Evolutionary conservation across 148 eudicot species (phyloP).

Genomic region (Rhododendron williamsianum): DNA sequence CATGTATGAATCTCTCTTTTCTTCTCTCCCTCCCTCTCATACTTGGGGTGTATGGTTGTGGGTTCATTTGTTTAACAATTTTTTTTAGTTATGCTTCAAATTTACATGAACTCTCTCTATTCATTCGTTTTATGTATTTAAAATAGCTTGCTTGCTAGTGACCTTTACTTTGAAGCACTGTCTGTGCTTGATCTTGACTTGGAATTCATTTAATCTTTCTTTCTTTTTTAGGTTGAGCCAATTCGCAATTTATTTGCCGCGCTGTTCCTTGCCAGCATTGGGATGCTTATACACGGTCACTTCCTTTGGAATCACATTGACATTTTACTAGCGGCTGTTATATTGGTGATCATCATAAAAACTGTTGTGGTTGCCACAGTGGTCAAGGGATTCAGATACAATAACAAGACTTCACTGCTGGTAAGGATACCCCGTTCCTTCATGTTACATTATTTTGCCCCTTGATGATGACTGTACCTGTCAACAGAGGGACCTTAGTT

Average conservation of each 20-base stretch:
- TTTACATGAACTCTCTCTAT: neutral
- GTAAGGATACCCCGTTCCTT: slow-evolving; percentile 37
- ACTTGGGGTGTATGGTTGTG: neutral
- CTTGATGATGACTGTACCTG: neutral
- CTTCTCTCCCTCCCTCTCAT: neutral
- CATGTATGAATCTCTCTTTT: neutral
- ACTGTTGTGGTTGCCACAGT: slow-evolving; percentile 68
- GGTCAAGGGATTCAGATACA: slow-evolving; percentile 90
- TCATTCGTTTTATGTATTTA: neutral
- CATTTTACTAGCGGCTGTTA: slow-evolving; percentile 84
- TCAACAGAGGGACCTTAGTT: neutral
- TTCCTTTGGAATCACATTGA: slow-evolving; percentile 99
- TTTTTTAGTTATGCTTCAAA: neutral
- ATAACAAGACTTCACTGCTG: slow-evolving; percentile 75
- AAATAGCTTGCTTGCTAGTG: neutral
- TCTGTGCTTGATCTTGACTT: neutral
- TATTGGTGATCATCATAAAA: slow-evolving; percentile 74
- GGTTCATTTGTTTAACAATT: neutral
- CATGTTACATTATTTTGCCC: neutral
- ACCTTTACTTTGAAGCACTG: neutral
- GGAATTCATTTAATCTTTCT: neutral
- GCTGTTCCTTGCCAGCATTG: slow-evolving; percentile 95
- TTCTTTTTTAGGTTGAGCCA: slow-evolving; percentile 75
- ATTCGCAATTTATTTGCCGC: slow-evolving; percentile 99
- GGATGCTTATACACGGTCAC: slow-evolving; percentile 98